Percentiles rank a stretch among this genome's conserved stretches.
Evolutionary conservation across 345 rosid species (phyloP).

Genomic region (Gossypioides kirkii): DNA sequence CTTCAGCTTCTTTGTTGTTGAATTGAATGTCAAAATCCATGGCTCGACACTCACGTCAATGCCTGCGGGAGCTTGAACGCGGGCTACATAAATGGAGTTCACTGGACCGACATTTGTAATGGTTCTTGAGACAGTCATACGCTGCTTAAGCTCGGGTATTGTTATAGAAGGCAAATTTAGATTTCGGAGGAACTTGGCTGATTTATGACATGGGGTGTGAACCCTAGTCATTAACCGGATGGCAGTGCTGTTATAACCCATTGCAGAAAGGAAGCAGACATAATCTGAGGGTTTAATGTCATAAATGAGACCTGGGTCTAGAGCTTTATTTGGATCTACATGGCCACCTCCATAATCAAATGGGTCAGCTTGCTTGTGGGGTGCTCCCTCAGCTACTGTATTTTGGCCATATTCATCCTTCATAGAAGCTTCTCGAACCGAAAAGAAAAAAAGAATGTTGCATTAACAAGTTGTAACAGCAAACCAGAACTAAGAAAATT

Average conservation of each 20-base stretch:
- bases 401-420: conserved; percentile 17
- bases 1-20: conserved; percentile 34
- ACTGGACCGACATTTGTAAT: conserved; percentile 63
- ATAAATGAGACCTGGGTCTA: conserved; percentile 12
- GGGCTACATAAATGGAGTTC: conserved; percentile 41
- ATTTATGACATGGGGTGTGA: conserved; percentile 37
- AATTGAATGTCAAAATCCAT: conserved; percentile 44
- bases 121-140: conserved; percentile 43
- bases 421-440: conserved; percentile 9
- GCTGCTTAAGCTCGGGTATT: conserved; percentile 48
- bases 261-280: conserved; percentile 19
- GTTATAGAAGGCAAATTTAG: conserved; percentile 66
- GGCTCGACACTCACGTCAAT: conserved; percentile 44
- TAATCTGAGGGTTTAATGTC: conserved; percentile 11
- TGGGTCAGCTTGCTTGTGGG: conserved; percentile 20
- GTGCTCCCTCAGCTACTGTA: conserved; percentile 18
- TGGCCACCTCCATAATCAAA: conserved; percentile 21
- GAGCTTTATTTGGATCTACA: conserved; percentile 17
- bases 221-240: conserved; percentile 41
- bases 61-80: conserved; percentile 50
- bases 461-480: not conserved
- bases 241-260: conserved; percentile 49
- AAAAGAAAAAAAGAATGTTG: not conserved
- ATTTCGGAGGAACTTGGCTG: conserved; percentile 38
- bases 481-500: not conserved